phyloP scores from a whole-genome alignment of 768 basidiomycete species.

The Auriscalpium orientale region DNA sequence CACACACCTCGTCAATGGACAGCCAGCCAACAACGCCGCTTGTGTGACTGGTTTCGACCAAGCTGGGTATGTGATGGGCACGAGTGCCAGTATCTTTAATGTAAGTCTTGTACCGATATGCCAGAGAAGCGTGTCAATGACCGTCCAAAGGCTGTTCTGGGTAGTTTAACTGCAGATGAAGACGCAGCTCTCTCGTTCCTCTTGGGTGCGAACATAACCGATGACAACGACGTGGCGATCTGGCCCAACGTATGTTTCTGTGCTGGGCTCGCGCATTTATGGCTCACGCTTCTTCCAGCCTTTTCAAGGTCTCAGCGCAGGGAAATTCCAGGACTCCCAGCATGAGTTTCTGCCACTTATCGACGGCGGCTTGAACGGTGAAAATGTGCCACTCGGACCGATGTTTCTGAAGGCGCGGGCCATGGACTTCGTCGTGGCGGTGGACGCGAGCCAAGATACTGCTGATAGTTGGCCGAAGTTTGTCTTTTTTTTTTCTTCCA shows the following conservation, averaged over 20 bases:
- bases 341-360: conserved; percentile 53
- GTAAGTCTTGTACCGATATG: conserved; percentile 22
- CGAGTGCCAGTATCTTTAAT: conserved; percentile 64
- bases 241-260: conserved; percentile 46
- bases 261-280: background rate
- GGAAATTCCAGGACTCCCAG: conserved; percentile 46
- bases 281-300: conserved; percentile 20
- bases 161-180: too few relatives aligned
- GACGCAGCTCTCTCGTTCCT: too few relatives aligned
- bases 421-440: conserved; percentile 69
- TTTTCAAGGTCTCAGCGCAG: conserved; percentile 41
- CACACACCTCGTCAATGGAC: conserved; percentile 52
- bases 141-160: too few relatives aligned
- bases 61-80: conserved; percentile 66
- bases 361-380: conserved; percentile 63
- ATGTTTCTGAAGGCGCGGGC: conserved; percentile 61
- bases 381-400: conserved; percentile 66
- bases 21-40: conserved; percentile 41
- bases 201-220: too few relatives aligned
- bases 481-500: conserved; percentile 10
- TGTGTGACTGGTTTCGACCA: conserved; percentile 77
- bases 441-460: conserved; percentile 63
- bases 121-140: too few relatives aligned
- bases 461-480: conserved; percentile 61
- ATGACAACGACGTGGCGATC: conserved; percentile 47